phyloP scores from a whole-genome alignment of 2,329 filamentous ascomycete genomes.

The Penicillium brasilianum region DNA sequence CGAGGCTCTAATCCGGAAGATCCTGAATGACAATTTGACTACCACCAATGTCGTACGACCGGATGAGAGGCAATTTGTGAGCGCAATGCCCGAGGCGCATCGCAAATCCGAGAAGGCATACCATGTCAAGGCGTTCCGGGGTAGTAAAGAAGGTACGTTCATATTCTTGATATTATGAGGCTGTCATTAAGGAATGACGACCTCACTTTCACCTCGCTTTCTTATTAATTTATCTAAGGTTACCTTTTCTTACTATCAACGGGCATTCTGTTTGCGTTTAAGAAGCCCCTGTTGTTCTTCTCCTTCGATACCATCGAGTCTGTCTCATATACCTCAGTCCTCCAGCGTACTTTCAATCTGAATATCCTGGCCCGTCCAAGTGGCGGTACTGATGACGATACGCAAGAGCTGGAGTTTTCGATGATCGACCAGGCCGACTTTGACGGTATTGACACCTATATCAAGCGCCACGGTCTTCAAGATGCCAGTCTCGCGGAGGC shows the following conservation, averaged over 20 bases:
- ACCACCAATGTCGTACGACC: slow-evolving; percentile 58
- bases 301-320: slow-evolving; percentile 63
- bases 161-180: neutral
- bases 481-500: slow-evolving; percentile 67
- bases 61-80: slow-evolving; percentile 62
- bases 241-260: slow-evolving; percentile 67
- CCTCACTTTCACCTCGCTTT: neutral
- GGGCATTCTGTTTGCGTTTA: slow-evolving; percentile 68
- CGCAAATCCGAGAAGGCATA: slow-evolving; percentile 67
- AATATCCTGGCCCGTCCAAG: slow-evolving; percentile 56
- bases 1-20: slow-evolving; percentile 48
- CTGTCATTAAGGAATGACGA: neutral
- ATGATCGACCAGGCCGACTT: slow-evolving; percentile 71
- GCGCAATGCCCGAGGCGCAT: slow-evolving; percentile 64
- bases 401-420: slow-evolving; percentile 65
- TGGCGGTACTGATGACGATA: slow-evolving; percentile 42
- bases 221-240: slow-evolving; percentile 46
- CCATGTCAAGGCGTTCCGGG: slow-evolving; percentile 67
- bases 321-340: slow-evolving; percentile 67
- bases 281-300: slow-evolving; percentile 68
- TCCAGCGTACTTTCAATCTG: slow-evolving; percentile 70
- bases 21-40: slow-evolving; percentile 57
- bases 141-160: slow-evolving; percentile 66
- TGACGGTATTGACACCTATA: slow-evolving; percentile 65
- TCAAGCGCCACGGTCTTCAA: slow-evolving; percentile 65